Conservation (phyloP, 2,329 filamentous ascomycete genomes). For the Phyllosticta citrichinensis region DNA sequence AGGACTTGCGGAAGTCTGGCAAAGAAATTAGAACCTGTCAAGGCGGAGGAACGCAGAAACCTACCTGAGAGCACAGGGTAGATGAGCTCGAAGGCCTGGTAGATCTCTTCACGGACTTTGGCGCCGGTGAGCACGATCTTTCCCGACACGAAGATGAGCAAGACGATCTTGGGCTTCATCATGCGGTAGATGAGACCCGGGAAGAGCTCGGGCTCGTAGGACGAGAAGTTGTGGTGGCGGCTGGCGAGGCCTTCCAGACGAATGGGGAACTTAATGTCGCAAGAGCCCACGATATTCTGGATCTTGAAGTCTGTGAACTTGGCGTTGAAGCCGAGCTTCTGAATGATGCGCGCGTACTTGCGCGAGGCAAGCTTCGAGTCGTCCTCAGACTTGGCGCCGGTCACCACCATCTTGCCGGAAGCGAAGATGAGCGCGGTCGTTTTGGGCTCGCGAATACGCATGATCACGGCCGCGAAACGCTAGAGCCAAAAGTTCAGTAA, state of each 20-base stretch:
- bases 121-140: conserved; percentile 98
- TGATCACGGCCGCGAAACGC: conserved; percentile 98
- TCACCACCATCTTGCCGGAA: conserved; percentile 98
- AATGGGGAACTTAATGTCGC: conserved; percentile 99
- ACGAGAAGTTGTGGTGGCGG: conserved; percentile 98
- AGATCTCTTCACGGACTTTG: conserved; percentile 93
- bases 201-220: conserved; percentile 96
- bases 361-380: conserved; percentile 93
- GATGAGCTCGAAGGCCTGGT: conserved; percentile 48
- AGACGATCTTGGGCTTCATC: conserved; percentile 99
- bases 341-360: conserved; percentile 98
- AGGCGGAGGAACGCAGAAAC: conserved; percentile 17
- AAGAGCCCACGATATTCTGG: conserved; percentile 97
- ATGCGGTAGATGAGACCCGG: conserved; percentile 99
- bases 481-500: conserved; percentile 35
- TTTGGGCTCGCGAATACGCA: conserved; percentile 99
- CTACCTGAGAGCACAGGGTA: conserved; percentile 86
- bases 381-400: conserved; percentile 94
- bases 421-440: conserved; percentile 97
- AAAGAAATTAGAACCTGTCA: conserved; percentile 15
- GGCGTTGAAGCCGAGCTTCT: conserved; percentile 98
- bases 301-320: conserved; percentile 99
- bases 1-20: conserved; percentile 13
- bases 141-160: conserved; percentile 94
- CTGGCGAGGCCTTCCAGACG: conserved; percentile 90